Evolutionary conservation across 2,329 filamentous ascomycete genomes (phyloP), one percentile per base, ranked within the genome.

Genomic region (Aspergillus tamarii): DNA sequence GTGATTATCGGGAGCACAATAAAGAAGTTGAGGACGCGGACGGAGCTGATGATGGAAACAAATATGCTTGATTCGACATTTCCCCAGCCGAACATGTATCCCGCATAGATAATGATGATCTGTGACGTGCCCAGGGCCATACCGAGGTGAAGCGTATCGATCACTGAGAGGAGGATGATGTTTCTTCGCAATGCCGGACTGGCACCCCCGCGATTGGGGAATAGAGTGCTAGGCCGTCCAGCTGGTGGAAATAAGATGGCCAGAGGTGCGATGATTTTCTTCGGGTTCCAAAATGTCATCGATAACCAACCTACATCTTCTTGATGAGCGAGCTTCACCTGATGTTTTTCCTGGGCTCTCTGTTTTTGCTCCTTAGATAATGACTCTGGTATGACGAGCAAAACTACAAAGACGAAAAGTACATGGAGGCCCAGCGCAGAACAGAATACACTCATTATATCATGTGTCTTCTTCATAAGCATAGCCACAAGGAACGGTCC

Each of bases 21-120:
- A 59, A 97, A 83, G 1, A 99, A 86, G 19, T 89, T 86, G 12
- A 91, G 71, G 10, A 97, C 93, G 32, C 95, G 90, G 48, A 88
- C 86, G 67, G 87, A 84, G 71, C 93, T 97, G 57, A 93, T 84
- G n/a, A 91, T 82, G 0, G 92, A 94, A 60, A 97, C 86, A 76
- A 93, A 97, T 19, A 88, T 84, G 52, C 91, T 92, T 14, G 90
- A 91, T 76, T 97, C 90, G 62, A 92, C 84, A 45, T 89, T 93
- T 55, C 87, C 86, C 95, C 95, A 98, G 60, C 85, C 83, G 74
- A 97, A 98, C 70, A 88, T 86, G 71, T 87, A 90, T 68, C 92
- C 89, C 28, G 88, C 88, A 78, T 98, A 99, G 60, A 97, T 86
- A 61, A 98, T 84, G 23, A 95, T 84, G 41, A 97, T 89, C n/a